Evolutionary conservation across 176 grass and related monocot species (phyloP).

Genomic region (Zea mays): DNA sequence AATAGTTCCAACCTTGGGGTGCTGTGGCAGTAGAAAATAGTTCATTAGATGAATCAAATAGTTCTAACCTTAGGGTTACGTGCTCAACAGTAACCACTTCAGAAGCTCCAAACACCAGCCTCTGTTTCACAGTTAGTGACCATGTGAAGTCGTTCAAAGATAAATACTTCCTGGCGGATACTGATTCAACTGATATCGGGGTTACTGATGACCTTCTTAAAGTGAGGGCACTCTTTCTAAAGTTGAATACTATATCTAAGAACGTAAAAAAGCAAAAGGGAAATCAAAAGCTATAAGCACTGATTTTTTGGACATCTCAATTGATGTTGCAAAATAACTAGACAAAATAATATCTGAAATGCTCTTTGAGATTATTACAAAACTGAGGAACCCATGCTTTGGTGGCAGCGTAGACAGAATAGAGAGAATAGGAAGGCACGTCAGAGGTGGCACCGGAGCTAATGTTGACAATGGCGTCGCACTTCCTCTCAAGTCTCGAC

Average conservation of each 20-base stretch:
- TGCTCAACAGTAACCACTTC: conserved; percentile 28
- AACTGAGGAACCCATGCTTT: too few species aligned
- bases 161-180: conserved; percentile 67
- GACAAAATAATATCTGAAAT: conserved; percentile 64
- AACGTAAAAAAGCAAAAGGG: conserved; percentile 74
- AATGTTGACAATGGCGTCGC: too few species aligned
- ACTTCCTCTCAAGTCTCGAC: too few species aligned
- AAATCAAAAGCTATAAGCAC: conserved; percentile 60
- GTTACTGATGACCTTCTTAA: conserved; percentile 77
- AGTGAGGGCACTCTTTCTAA: conserved; percentile 64
- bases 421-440: too few species aligned
- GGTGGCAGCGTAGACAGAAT: too few species aligned
- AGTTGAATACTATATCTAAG: conserved; percentile 60
- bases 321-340: conserved; percentile 61
- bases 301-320: conserved; percentile 59
- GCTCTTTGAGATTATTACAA: conserved; percentile 69
- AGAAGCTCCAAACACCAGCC: conserved; percentile 54
- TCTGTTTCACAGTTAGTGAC: conserved; percentile 59
- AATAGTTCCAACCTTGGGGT: too few species aligned
- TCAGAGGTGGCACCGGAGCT: too few species aligned
- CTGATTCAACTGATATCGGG: conserved; percentile 57
- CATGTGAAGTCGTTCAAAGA: conserved; percentile 71
- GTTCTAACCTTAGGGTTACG: conserved; percentile 36
- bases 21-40: conserved; percentile 43
- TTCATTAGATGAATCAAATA: conserved; percentile 61